These are phyloP conservation scores for Cladorrhinum sp. DNA, from an alignment of 2,329 filamentous ascomycete species.

Conservation along the genomic window DNA sequence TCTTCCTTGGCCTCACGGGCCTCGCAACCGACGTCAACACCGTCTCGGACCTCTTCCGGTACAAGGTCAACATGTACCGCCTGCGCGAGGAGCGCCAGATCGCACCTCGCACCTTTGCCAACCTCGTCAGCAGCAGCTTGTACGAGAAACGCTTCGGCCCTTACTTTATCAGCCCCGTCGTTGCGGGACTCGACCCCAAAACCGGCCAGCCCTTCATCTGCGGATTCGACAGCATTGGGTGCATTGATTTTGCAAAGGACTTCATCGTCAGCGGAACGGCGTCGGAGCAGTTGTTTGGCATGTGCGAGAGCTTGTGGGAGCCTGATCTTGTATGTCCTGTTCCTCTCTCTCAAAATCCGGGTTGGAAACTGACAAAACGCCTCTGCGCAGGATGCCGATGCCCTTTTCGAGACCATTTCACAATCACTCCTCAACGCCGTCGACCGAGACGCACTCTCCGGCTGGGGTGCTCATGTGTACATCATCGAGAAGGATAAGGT, in stretches of 20 bases:
- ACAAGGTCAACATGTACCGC: constrained; percentile 99
- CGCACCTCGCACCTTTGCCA: constrained; percentile 89
- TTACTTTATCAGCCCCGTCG: constrained; percentile 92
- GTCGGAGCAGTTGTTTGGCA: constrained; percentile 96
- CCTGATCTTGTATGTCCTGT: constrained; percentile 74
- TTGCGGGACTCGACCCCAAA: constrained; percentile 92
- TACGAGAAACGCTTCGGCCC: constrained; percentile 97
- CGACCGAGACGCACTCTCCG: constrained; percentile 92
- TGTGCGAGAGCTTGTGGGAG: constrained; percentile 97
- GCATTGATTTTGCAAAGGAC: constrained; percentile 99
- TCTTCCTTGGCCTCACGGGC: constrained; percentile 92
- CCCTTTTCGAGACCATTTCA: constrained; percentile 97
- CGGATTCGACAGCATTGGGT: constrained; percentile 98
- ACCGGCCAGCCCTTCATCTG: constrained; percentile 96
- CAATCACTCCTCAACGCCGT: constrained; percentile 94
- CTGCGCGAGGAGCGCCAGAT: constrained; percentile 97
- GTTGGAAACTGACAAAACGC: constrained; percentile 15
- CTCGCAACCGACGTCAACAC: constrained; percentile 94
- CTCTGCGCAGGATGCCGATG: constrained; percentile 69
- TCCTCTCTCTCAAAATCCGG: neutral
- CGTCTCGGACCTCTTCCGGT: constrained; percentile 95
- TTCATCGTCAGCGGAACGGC: constrained; percentile 98
- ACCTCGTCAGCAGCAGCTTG: constrained; percentile 84
- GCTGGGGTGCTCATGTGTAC: constrained; percentile 98
- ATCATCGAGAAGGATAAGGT: constrained; percentile 99